Percentiles rank a stretch among this genome's conserved stretches.
Conservation (phyloP, 1,284 basidiomycete genomes). For the Clitocybe nebularis region DNA sequence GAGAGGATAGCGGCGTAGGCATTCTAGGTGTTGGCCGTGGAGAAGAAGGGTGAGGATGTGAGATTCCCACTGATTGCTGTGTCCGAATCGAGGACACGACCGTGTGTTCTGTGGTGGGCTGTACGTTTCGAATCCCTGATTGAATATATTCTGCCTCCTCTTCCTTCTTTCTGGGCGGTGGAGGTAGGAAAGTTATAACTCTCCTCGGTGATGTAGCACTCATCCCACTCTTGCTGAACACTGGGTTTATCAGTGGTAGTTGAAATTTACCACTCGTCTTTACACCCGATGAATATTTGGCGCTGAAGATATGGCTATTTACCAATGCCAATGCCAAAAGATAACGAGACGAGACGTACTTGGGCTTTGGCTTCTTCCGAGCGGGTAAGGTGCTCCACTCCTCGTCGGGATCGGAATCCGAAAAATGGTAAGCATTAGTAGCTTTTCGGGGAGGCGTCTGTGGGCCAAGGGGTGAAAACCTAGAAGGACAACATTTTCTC, state of each 20-base stretch:
- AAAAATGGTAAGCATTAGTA: constrained; percentile 32
- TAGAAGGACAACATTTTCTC: too few relatives aligned
- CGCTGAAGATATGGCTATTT: too few relatives aligned
- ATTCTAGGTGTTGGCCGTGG: too few relatives aligned
- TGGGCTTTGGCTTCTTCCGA: constrained; percentile 28
- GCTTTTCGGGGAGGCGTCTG: not conserved
- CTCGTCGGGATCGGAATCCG: constrained; percentile 37
- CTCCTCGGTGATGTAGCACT: constrained; percentile 25
- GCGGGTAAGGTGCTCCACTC: constrained; percentile 43
- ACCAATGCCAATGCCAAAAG: not conserved
- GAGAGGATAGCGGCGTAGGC: too few relatives aligned
- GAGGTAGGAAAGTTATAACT: constrained; percentile 44
- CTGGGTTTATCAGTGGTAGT: constrained; percentile 26
- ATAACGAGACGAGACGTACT: constrained; percentile 14
- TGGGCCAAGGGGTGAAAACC: too few relatives aligned
- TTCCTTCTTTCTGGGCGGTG: constrained; percentile 25
- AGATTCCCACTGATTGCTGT: not conserved
- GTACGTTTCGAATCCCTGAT: not conserved
- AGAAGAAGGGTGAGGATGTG: not conserved
- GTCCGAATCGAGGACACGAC: not conserved
- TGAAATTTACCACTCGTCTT: constrained; percentile 33
- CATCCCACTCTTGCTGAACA: constrained; percentile 20
- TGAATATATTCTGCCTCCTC: not conserved
- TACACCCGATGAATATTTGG: too few relatives aligned
- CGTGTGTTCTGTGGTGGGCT: constrained; percentile 13